phyloP scores from a whole-genome alignment of 2,329 filamentous ascomycete genomes.

The Cladosporium sp. region DNA sequence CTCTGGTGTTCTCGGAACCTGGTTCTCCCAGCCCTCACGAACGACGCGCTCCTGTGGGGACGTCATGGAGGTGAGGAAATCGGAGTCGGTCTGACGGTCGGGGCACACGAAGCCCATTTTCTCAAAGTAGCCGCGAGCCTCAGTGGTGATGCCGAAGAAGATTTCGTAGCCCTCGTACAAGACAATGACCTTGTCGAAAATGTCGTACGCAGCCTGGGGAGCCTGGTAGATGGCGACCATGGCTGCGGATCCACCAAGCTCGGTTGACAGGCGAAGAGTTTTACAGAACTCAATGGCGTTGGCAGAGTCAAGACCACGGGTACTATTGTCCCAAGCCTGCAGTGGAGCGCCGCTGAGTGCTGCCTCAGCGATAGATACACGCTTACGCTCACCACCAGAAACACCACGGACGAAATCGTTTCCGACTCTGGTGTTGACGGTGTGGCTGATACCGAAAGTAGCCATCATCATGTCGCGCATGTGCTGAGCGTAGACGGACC shows the following conservation, averaged over 20 bases:
- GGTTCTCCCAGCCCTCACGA: constrained; percentile 39
- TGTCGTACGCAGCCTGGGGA: constrained; percentile 62
- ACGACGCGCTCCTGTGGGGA: constrained; percentile 44
- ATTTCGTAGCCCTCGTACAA: constrained; percentile 66
- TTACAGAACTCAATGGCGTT: constrained; percentile 72
- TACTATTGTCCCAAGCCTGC: constrained; percentile 71
- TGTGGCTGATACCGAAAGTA: constrained; percentile 69
- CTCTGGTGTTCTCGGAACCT: constrained; percentile 45
- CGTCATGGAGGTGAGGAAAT: constrained; percentile 74
- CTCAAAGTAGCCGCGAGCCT: constrained; percentile 65
- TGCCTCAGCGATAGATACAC: constrained; percentile 78
- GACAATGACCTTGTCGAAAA: constrained; percentile 65
- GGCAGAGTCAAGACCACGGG: constrained; percentile 67
- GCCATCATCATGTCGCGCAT: constrained; percentile 70
- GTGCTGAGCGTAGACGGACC: constrained; percentile 54
- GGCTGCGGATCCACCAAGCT: constrained; percentile 61
- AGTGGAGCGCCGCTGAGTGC: constrained; percentile 55
- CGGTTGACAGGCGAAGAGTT: constrained; percentile 62
- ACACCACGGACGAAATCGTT: constrained; percentile 73
- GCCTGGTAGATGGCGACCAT: constrained; percentile 72
- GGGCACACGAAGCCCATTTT: constrained; percentile 69
- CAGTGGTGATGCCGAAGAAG: constrained; percentile 61
- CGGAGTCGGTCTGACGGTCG: constrained; percentile 64
- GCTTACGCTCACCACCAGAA: constrained; percentile 69
- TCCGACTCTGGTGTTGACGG: constrained; percentile 65